phyloP scores from a whole-genome alignment of 2,329 filamentous ascomycete genomes.

The Celoporthe dispersa region DNA sequence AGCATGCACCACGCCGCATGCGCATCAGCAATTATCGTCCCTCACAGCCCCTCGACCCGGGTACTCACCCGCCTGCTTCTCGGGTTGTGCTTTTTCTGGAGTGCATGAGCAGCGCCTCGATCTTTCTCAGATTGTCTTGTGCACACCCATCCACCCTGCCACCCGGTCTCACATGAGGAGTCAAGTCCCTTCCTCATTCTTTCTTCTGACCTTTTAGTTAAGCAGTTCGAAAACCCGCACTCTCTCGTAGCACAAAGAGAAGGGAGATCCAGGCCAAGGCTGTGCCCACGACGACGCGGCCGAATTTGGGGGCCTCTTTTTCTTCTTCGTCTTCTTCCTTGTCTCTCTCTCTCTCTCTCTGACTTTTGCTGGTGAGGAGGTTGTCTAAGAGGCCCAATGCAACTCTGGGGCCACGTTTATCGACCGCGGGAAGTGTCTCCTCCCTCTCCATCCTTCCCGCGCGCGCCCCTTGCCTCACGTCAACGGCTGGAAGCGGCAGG shows the following conservation, averaged over 20 bases:
- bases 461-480: background rate
- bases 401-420: background rate
- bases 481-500: constrained; percentile 1
- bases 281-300: too few species aligned
- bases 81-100: background rate
- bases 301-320: too few species aligned
- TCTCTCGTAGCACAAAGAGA: too few species aligned
- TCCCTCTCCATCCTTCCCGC: background rate
- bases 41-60: background rate
- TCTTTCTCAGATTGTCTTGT: background rate
- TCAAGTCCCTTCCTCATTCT: too few species aligned
- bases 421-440: background rate
- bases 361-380: too few species aligned
- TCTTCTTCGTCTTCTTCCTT: too few species aligned
- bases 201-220: too few species aligned
- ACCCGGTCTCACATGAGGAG: background rate
- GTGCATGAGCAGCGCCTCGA: background rate
- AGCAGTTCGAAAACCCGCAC: too few species aligned
- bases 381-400: background rate
- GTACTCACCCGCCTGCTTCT: background rate
- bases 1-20: background rate
- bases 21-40: constrained; percentile 5
- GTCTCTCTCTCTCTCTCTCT: too few species aligned
- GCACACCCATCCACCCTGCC: background rate
- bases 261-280: too few species aligned